Evolutionary conservation across 148 eudicot genomes (phyloP).

Genomic region (Rhododendron williamsianum): DNA sequence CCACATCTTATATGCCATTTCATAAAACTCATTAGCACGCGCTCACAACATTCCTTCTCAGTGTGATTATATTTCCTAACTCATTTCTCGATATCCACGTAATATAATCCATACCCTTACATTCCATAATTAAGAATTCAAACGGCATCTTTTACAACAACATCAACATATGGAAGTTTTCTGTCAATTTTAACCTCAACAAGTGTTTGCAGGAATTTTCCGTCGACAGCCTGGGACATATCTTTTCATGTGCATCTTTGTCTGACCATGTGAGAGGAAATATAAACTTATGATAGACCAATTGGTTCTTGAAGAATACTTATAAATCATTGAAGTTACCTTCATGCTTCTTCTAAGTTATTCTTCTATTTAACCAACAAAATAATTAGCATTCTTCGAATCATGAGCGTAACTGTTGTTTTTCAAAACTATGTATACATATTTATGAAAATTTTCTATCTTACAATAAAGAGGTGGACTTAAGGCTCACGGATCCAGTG

Average conservation of each 20-base stretch:
- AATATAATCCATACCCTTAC: not conserved
- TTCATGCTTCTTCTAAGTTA: not conserved
- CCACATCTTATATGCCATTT: not conserved
- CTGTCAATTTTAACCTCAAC: not conserved
- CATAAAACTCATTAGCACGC: not conserved
- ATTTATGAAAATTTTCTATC: not conserved
- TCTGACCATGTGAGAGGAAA: not conserved
- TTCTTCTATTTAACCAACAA: not conserved
- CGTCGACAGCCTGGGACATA: too few relatives aligned
- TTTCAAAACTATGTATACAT: not conserved
- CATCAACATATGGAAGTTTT: not conserved
- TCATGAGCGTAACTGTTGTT: not conserved
- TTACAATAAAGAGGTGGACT: not conserved
- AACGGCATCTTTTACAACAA: not conserved
- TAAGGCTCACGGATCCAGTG: not conserved
- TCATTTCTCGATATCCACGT: not conserved
- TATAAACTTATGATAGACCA: not conserved
- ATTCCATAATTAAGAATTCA: not conserved
- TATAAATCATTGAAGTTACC: not conserved
- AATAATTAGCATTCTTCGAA: not conserved
- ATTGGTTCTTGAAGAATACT: not conserved
- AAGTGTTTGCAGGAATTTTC: not conserved
- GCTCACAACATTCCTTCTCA: not conserved
- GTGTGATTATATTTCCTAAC: not conserved
- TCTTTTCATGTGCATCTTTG: not conserved